A percentile compares a stretch with the other conserved stretches of the same genome.
These are phyloP conservation scores for Paxillus involutus DNA, from an alignment of 768 basidiomycete genomes.

Conservation along the genomic window DNA sequence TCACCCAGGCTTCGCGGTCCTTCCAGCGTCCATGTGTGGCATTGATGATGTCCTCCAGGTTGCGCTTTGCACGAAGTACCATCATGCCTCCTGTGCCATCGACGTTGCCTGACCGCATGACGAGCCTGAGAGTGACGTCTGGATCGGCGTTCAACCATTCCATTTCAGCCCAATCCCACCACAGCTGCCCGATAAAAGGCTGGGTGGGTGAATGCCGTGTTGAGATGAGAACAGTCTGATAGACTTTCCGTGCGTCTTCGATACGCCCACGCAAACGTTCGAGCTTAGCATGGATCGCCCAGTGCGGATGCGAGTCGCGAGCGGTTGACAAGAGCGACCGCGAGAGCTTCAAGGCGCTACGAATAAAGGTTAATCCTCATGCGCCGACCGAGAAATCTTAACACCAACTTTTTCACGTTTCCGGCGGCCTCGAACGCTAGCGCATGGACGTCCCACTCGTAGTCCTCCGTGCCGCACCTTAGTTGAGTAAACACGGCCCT, in stretches of 20 bases:
- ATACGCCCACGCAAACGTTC: slow-evolving; percentile 63
- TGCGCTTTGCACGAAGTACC: slow-evolving; percentile 62
- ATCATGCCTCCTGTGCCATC: slow-evolving; percentile 53
- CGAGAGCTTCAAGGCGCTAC: slow-evolving; percentile 70
- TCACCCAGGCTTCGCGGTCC: slow-evolving; percentile 64
- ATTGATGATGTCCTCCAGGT: slow-evolving; percentile 52
- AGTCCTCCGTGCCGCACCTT: slow-evolving; percentile 45
- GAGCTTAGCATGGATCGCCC: slow-evolving; percentile 77
- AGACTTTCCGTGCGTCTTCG: slow-evolving; percentile 77
- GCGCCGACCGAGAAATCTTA: background rate
- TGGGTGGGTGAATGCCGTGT: slow-evolving; percentile 37
- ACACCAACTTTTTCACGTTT: slow-evolving; percentile 52
- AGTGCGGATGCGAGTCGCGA: slow-evolving; percentile 59
- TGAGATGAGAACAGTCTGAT: slow-evolving; percentile 60
- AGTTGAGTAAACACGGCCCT: slow-evolving; percentile 61
- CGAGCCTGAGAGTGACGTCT: slow-evolving; percentile 51
- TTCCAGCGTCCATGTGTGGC: slow-evolving; percentile 43
- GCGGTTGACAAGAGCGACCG: slow-evolving; percentile 56
- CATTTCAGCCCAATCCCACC: slow-evolving; percentile 86
- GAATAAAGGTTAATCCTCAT: slow-evolving; percentile 10
- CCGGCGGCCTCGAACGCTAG: slow-evolving; percentile 68
- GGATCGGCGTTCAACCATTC: slow-evolving; percentile 66
- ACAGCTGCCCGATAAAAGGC: slow-evolving; percentile 47
- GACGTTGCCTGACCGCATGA: slow-evolving; percentile 53
- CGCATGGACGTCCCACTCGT: slow-evolving; percentile 64